These are phyloP conservation scores for Stephanodiscus triporus DNA, from an alignment of 108 stramenopile species.

Conservation along the genomic window DNA sequence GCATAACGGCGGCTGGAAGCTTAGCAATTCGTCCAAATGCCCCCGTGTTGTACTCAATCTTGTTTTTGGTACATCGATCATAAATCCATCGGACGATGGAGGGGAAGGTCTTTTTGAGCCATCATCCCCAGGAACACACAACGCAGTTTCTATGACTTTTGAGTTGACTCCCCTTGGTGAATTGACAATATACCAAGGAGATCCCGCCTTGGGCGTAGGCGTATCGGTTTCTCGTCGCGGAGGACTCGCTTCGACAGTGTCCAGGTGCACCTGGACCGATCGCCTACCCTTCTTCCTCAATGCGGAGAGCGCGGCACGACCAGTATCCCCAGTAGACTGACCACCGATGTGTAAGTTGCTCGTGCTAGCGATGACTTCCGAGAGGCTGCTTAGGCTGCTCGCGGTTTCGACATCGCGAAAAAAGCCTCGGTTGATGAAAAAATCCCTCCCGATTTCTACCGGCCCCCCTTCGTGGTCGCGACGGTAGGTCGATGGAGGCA, in stretches of 20 bases:
- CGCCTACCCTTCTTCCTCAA: background rate
- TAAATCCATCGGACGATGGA: background rate
- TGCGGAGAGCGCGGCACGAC: background rate
- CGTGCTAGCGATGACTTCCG: background rate
- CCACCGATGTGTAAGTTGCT: background rate
- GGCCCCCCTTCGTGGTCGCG: background rate
- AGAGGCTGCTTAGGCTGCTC: slow-evolving; percentile 1
- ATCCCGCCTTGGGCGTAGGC: background rate
- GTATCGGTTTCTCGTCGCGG: background rate
- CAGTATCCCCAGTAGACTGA: background rate
- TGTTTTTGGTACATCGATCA: background rate
- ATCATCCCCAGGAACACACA: background rate
- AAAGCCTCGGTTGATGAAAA: slow-evolving; percentile 3
- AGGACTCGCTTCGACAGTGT: background rate
- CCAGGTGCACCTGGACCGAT: background rate
- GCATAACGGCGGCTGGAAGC: background rate
- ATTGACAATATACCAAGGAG: background rate
- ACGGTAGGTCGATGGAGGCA: background rate
- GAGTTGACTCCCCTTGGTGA: background rate
- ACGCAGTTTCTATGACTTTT: background rate
- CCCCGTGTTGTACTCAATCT: background rate
- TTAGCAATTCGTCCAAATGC: background rate
- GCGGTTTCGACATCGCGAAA: slow-evolving; percentile 1
- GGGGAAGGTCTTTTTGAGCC: background rate
- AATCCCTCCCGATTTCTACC: background rate